These are phyloP conservation scores for Taphrina communis DNA, from an alignment of 1,139 yeast species.

Conservation along the genomic window DNA sequence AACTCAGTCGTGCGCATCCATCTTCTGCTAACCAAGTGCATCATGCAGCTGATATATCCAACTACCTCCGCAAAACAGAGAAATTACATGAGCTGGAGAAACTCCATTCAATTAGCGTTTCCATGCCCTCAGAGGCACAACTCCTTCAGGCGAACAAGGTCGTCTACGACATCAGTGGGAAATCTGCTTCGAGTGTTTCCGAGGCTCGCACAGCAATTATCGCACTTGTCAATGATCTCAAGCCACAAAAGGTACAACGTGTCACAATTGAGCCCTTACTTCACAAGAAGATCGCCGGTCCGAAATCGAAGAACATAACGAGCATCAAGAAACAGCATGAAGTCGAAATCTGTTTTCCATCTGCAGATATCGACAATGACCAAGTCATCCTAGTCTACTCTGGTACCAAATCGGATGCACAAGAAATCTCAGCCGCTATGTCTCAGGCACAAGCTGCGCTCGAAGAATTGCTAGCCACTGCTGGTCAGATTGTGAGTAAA, in stretches of 20 bases:
- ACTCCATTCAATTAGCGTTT: slow-evolving; percentile 60
- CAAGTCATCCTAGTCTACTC: slow-evolving; percentile 58
- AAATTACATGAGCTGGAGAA: slow-evolving; percentile 54
- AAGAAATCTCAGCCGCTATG: slow-evolving; percentile 51
- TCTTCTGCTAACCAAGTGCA: slow-evolving; percentile 59
- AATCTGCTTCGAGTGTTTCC: slow-evolving; percentile 57
- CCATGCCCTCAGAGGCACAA: slow-evolving; percentile 60
- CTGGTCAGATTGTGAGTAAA: slow-evolving; percentile 61
- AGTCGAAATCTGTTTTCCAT: slow-evolving; percentile 64
- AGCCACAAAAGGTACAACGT: slow-evolving; percentile 68
- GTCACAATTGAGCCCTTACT: slow-evolving; percentile 78
- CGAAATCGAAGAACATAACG: slow-evolving; percentile 54
- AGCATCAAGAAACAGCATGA: slow-evolving; percentile 59
- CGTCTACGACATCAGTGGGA: slow-evolving; percentile 57
- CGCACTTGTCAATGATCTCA: slow-evolving; percentile 69
- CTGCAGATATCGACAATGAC: slow-evolving; percentile 52
- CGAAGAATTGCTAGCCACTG: slow-evolving; percentile 64
- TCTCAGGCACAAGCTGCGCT: slow-evolving; percentile 60
- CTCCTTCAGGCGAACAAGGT: slow-evolving; percentile 54
- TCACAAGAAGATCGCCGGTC: slow-evolving; percentile 56
- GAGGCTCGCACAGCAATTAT: slow-evolving; percentile 72
- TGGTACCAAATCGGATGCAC: slow-evolving; percentile 56
- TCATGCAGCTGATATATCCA: slow-evolving; percentile 77
- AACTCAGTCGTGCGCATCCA: slow-evolving; percentile 79
- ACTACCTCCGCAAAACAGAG: slow-evolving; percentile 64